phyloP scores from a whole-genome alignment of 495 filamentous ascomycete species.

The Geopyxis carbonaria region DNA sequence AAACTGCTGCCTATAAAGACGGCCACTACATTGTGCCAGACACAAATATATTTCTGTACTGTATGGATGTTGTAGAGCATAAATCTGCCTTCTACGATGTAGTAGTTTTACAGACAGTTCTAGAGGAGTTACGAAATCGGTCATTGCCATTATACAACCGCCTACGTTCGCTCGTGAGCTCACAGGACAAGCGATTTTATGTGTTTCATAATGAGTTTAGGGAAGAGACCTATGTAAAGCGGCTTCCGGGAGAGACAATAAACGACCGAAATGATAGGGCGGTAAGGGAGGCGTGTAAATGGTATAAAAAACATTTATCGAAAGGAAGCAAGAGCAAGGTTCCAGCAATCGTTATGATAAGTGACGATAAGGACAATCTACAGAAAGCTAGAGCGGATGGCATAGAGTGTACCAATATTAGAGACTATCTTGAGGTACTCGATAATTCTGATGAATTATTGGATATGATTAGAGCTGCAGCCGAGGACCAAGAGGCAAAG shows the following conservation, averaged over 20 bases:
- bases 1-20: conserved; percentile 58
- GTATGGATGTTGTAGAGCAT: conserved; percentile 92
- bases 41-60: conserved; percentile 87
- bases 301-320: conserved; percentile 71
- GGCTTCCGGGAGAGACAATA: conserved; percentile 65
- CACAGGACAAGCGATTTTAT: conserved; percentile 90
- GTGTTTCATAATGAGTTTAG: conserved; percentile 99
- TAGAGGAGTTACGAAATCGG: conserved; percentile 86
- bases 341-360: conserved; percentile 80
- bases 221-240: conserved; percentile 66
- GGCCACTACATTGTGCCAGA: conserved; percentile 94
- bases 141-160: conserved; percentile 92
- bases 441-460: conserved; percentile 68
- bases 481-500: conserved; percentile 46
- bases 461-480: conserved; percentile 80
- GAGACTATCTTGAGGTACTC: conserved; percentile 64
- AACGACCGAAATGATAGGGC: conserved; percentile 94
- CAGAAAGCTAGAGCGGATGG: conserved; percentile 62
- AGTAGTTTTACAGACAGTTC: conserved; percentile 80
- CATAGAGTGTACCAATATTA: conserved; percentile 33
- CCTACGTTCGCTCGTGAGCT: conserved; percentile 71
- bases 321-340: conserved; percentile 38
- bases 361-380: conserved; percentile 76
- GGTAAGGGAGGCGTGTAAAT: conserved; percentile 66
- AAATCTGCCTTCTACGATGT: conserved; percentile 86